Base-by-base conservation (phyloP, 2,329 filamentous ascomycete species). In the Aspergillus puulaauensis region DNA sequence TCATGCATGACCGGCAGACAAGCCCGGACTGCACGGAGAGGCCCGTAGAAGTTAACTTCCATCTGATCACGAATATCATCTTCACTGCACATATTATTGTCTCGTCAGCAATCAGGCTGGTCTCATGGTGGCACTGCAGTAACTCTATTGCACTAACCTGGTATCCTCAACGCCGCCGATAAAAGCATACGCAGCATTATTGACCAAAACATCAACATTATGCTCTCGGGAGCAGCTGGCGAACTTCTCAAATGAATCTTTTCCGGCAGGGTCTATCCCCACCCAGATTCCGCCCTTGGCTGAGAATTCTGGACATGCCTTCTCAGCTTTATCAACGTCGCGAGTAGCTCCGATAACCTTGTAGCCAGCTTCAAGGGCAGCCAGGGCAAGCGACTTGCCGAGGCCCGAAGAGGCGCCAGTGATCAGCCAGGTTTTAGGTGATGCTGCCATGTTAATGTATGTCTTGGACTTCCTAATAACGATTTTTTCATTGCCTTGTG, bases 41-140 rank as follows among this genome's bases (percentile, higher is more conserved):
- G 57, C 3, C 57, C 57, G 19, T 56, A 48, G 44, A 59, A 59
- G n/a, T 59, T 59, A 6, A 59, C 57, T 40, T 59, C 48, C 57
- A 59, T 59, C 17, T 59, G 57, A 24, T 33, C 35, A 15, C 52
- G 47, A 19, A 59, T 14, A n/a, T 56, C 57, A 3, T 8, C n/a
- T 27, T 59, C 57, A 37, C 57, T 59, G 23, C 3, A 14, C 12
- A 37, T 15, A 46, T 15, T 27, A 23, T 37, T 21, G 31, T n/a
- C 21, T 46, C 6, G n/a, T 23, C 15, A 45, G 12, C 4, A 12
- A 14, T 7, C 35, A 37, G 3, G 9, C 14, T 37, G 0, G 14
- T n/a, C 12, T 37, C 12, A 37, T n/a, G 14, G n/a, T 37, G 14
- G 5, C 4, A 37, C 35, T 14, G 24, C 2, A 15, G 3, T 21